Base-by-base conservation (phyloP, 345 rosid species). In the Pugionium cornutum region DNA sequence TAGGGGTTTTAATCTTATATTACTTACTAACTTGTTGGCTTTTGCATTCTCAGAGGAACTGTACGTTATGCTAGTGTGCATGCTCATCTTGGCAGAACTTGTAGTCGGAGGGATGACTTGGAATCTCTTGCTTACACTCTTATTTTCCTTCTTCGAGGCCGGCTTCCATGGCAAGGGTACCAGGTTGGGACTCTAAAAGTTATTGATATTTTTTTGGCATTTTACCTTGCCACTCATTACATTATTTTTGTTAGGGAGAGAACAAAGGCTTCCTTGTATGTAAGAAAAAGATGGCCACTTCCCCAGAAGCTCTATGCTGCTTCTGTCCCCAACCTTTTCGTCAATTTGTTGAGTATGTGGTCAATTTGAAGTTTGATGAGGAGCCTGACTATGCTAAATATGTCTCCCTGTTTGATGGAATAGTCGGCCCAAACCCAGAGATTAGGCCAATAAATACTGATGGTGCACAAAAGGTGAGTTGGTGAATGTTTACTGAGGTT, bases 71-170 rank as follows among this genome's bases (percentile, higher is more conserved):
- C 98, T 61, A 92, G 98, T 75, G 98, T 83, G 2, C 98, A 92
- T 83, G 89, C 98, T 68, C 98, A 92, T 80, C 92, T 92, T 66
- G 98, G 98, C 59, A 83, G 98, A 79, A 88, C 95, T 53, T 89
- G 94, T 58, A 92, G 98, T 78, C 68, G 98, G 75, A 87, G 98
- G 70, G 98, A 92, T 79, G 98, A 92, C 78, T 63, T 92, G 41
- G 98, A 92, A 72, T 92, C 98, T 70, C 96, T 92, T 75, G 98
- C 98, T 26, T 92, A 89, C 83, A 92, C 98, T 28, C 94, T 92
- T 65, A 76, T 92, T 80, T 92, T 92, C 73, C 98, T 92, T 77
- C 88, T 89, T n/a, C 96, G 96, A 74, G 94, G 98, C 18, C 84
- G 97, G 49, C 75, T 92, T 67, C 97, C 98, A 42, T 92, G 98